Percentiles rank a stretch among this genome's conserved stretches.
These are phyloP conservation scores for Pisolithus sp. DNA, from an alignment of 768 basidiomycete species.

Conservation along the genomic window DNA sequence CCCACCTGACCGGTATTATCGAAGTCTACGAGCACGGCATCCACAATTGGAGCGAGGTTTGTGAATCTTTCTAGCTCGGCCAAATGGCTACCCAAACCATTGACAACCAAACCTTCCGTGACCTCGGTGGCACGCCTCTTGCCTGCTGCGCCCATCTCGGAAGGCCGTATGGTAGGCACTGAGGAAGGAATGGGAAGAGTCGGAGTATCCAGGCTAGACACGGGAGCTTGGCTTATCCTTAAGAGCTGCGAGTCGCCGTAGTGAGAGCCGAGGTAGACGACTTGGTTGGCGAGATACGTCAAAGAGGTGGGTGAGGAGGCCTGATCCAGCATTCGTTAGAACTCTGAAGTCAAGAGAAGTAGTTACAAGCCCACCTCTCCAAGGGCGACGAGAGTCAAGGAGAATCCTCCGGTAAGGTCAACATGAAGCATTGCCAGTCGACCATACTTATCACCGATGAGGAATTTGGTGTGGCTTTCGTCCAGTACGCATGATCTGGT, in stretches of 20 bases:
- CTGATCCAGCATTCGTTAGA: slow-evolving; percentile 29
- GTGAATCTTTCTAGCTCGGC: slow-evolving; percentile 57
- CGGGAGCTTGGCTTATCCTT: slow-evolving; percentile 43
- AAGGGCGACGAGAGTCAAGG: slow-evolving; percentile 52
- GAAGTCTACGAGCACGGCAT: slow-evolving; percentile 68
- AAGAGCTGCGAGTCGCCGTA: slow-evolving; percentile 76
- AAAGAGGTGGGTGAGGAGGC: slow-evolving; percentile 65
- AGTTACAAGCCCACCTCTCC: slow-evolving; percentile 52
- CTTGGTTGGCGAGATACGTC: slow-evolving; percentile 64
- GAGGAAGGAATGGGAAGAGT: slow-evolving; percentile 49
- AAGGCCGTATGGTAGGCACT: slow-evolving; percentile 36
- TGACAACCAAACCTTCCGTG: slow-evolving; percentile 42
- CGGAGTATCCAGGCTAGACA: slow-evolving; percentile 32
- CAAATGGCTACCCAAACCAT: slow-evolving; percentile 50
- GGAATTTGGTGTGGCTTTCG: slow-evolving; percentile 37
- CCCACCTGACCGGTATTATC: slow-evolving; percentile 67
- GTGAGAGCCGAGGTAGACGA: slow-evolving; percentile 76
- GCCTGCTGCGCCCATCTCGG: slow-evolving; percentile 32
- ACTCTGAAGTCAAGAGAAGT: slow-evolving; percentile 1
- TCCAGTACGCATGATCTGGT: slow-evolving; percentile 50
- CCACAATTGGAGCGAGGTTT: slow-evolving; percentile 80
- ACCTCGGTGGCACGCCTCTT: slow-evolving; percentile 28
- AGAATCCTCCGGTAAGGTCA: slow-evolving; percentile 32
- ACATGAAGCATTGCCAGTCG: slow-evolving; percentile 61
- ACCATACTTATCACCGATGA: slow-evolving; percentile 70